These are phyloP conservation scores for Usnea hakonensis DNA, from an alignment of 495 filamentous ascomycete genomes.

Conservation along the genomic window DNA sequence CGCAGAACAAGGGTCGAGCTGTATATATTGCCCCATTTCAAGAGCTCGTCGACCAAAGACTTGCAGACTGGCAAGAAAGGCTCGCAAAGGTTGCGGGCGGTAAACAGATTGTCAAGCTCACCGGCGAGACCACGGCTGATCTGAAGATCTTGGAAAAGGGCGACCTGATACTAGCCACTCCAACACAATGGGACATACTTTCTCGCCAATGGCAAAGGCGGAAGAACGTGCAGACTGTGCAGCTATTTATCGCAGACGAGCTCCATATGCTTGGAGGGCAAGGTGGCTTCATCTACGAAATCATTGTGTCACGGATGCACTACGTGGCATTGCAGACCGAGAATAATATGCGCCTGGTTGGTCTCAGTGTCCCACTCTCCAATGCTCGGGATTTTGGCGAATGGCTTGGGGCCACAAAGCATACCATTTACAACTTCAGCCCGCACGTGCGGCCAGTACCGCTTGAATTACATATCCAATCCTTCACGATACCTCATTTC, in stretches of 20 bases:
- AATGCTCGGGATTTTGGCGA: constrained; percentile 93
- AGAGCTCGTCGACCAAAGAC: constrained; percentile 74
- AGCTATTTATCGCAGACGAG: constrained; percentile 93
- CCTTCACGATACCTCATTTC: constrained; percentile 92
- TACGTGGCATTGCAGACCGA: constrained; percentile 87
- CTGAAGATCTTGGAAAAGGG: constrained; percentile 80
- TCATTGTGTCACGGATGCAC: constrained; percentile 94
- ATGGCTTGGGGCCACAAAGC: constrained; percentile 98
- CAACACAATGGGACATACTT: constrained; percentile 88
- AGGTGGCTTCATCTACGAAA: constrained; percentile 86
- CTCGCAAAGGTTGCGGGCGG: constrained; percentile 66
- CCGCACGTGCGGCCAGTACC: constrained; percentile 81
- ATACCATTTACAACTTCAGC: constrained; percentile 98
- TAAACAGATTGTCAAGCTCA: constrained; percentile 89
- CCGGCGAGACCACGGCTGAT: constrained; percentile 86
- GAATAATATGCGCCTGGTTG: constrained; percentile 76
- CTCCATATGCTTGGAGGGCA: constrained; percentile 92
- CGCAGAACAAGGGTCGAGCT: constrained; percentile 62
- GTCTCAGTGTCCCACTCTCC: constrained; percentile 83
- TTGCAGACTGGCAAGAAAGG: constrained; percentile 76
- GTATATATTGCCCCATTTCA: constrained; percentile 97
- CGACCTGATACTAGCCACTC: constrained; percentile 89
- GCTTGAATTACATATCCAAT: constrained; percentile 90
- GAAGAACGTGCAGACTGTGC: constrained; percentile 86
- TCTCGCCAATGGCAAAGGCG: constrained; percentile 93